phyloP scores from a whole-genome alignment of 140 eudicot genomes.

The Artemisia princeps region DNA sequence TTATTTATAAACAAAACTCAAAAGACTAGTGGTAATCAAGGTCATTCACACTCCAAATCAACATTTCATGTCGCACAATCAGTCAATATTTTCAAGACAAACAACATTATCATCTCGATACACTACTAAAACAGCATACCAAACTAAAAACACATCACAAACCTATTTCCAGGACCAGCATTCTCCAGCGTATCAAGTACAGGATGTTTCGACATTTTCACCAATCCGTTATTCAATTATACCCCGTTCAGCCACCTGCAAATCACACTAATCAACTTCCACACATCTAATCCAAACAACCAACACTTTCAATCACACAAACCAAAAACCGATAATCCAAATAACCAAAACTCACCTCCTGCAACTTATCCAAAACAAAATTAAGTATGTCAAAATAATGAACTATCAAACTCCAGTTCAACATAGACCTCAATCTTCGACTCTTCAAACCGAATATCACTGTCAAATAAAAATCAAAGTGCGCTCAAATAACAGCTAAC shows the following conservation, averaged over 20 bases:
- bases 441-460: too few species aligned
- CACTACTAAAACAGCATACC: neutral
- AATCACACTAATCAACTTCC: too few species aligned
- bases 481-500: too few species aligned
- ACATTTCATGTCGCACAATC: too few species aligned
- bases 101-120: too few species aligned
- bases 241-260: neutral
- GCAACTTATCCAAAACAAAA: neutral
- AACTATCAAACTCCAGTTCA: neutral
- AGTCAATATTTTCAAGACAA: too few species aligned
- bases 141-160: constrained; percentile 6
- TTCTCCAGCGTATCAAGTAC: constrained; percentile 26
- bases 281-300: neutral
- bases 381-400: neutral
- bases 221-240: neutral
- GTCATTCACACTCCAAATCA: too few species aligned
- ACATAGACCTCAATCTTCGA: neutral
- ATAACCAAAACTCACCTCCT: neutral
- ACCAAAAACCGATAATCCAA: neutral
- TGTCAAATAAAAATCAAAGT: too few species aligned
- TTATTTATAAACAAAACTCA: too few species aligned
- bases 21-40: too few species aligned
- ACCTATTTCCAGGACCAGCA: constrained; percentile 29
- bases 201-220: constrained; percentile 41
- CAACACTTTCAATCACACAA: neutral